phyloP scores from a whole-genome alignment of 2,329 filamentous ascomycete species.

The Aurifilum marmelostoma region DNA sequence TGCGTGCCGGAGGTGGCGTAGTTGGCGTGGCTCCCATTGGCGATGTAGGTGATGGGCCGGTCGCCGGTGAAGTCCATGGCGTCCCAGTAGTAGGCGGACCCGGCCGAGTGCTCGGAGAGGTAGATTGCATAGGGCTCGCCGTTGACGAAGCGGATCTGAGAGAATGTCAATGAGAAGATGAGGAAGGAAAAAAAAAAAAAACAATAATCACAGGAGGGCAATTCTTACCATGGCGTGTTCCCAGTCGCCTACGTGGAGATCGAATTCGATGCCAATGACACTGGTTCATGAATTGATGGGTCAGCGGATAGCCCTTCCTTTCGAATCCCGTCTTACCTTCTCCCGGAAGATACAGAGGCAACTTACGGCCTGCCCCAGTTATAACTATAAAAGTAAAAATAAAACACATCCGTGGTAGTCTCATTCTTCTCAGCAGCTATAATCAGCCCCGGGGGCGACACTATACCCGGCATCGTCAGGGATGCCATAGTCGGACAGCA shows the following conservation, averaged over 20 bases:
- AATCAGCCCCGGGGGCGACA: conserved; percentile 31
- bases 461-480: conserved; percentile 28
- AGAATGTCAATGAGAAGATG: neutral
- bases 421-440: conserved; percentile 32
- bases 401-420: conserved; percentile 32
- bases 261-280: conserved; percentile 32
- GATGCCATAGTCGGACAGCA: conserved; percentile 30
- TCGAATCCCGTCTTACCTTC: neutral
- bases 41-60: conserved; percentile 32
- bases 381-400: conserved; percentile 34
- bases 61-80: conserved; percentile 25
- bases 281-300: no score
- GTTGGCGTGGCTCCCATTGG: conserved; percentile 33
- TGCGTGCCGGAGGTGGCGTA: conserved; percentile 33
- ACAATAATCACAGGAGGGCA: neutral
- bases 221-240: conserved; percentile 33
- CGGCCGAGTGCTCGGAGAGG: conserved; percentile 33
- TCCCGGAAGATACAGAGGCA: neutral
- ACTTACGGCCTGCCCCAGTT: conserved; percentile 31
- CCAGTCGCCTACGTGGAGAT: conserved; percentile 36
- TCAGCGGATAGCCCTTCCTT: no score
- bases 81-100: conserved; percentile 34
- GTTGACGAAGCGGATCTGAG: conserved; percentile 33
- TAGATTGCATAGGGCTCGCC: conserved; percentile 32
- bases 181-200: neutral